These are phyloP conservation scores for Monosporascus sp. DNA, from an alignment of 2,329 filamentous ascomycete genomes.

Conservation along the genomic window DNA sequence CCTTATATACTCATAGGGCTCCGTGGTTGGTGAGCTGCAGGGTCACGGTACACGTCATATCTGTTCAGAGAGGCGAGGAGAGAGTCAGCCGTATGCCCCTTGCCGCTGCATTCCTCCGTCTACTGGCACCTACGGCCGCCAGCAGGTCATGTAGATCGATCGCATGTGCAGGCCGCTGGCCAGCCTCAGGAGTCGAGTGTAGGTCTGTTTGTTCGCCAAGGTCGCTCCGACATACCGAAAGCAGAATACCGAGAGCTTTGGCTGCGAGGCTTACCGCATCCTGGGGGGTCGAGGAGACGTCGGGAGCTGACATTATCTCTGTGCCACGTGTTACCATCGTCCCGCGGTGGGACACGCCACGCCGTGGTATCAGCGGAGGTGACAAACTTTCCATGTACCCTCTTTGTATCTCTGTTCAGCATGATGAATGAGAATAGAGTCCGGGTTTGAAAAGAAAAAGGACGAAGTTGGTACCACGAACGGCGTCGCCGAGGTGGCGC, in stretches of 20 bases:
- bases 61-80: too few species aligned
- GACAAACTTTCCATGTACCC: constrained; percentile 8
- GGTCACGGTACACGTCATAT: too few species aligned
- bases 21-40: too few species aligned
- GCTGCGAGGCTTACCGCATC: not conserved
- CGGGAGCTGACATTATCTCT: constrained; percentile 8
- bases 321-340: constrained; percentile 7
- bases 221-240: not conserved
- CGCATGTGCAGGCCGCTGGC: not conserved
- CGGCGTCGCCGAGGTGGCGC: not conserved
- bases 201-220: not conserved
- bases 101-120: not conserved
- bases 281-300: not conserved
- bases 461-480: not conserved
- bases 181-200: not conserved
- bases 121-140: not conserved
- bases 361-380: constrained; percentile 2
- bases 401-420: constrained; percentile 5
- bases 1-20: too few species aligned
- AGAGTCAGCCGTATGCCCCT: too few species aligned
- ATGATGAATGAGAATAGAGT: not conserved
- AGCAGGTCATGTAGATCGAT: not conserved
- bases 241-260: not conserved
- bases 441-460: not conserved
- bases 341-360: constrained; percentile 3